Base-by-base conservation (phyloP, 2,329 filamentous ascomycete genomes). In the Teratosphaeria viscida region DNA sequence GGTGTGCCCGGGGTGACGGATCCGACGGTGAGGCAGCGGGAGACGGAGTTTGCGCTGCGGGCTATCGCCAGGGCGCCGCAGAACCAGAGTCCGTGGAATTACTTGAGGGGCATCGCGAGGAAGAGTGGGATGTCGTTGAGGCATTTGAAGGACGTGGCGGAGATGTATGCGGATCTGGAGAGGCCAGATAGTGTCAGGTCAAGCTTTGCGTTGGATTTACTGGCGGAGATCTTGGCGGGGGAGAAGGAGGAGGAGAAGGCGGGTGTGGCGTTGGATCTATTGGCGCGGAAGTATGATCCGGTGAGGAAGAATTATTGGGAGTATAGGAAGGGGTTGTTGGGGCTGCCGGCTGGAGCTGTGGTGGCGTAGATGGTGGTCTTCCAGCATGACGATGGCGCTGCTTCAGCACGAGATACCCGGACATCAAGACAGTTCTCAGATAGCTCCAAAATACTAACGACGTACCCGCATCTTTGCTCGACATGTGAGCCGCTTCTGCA, bases 71-170 rank as follows among this genome's bases (percentile, higher is more conserved):
- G 88, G 63, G 91, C 92, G 49, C 94, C 94, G 54, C 92, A 97
- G 80, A 99, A 97, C 74, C 89, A 91, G 73, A 92, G 89, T 66
- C 83, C 91, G 1, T 99, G 94, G 94, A 94, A 91, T 73, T 99
- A 96, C 74, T 78, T 96, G 14, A 80, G 85, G 35, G 94, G 89
- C 2, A 85, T 90, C 54, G 73, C 95, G 61, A 80, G 81, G 60
- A 88, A 90, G 68, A 85, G 84, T 0, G 85, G 77, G 7, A 74
- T 79, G 43, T 73, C 75, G 3, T 65, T 82, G 55, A 73, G 67
- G 2, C 77, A 78, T 19, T 73, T 84, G 70, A 80, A 80, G 68
- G 74, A 70, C 1, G 83, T 86, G 67, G 82, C 78, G 19, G 72
- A 74, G 61, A 74, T 78, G 63, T 86, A 84, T 68, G 81, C 78